Evolutionary conservation across 2,329 filamentous ascomycete genomes (phyloP).

Genomic region (Diaporthe vaccinii): DNA sequence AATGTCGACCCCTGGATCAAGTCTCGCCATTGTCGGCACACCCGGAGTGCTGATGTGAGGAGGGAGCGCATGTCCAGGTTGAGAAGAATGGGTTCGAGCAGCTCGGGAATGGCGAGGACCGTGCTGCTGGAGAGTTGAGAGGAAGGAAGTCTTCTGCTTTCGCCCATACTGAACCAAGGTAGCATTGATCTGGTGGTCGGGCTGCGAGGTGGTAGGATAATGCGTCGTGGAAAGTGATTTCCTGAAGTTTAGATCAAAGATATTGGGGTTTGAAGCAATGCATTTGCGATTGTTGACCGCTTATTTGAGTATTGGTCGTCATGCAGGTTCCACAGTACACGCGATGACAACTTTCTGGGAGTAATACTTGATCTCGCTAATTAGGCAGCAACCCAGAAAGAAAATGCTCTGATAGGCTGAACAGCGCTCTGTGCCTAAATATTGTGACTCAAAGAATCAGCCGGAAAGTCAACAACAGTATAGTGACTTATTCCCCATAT

Average conservation of each 20-base stretch:
- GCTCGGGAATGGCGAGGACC: not conserved
- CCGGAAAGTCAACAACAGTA: too few relatives aligned
- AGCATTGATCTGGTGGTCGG: not conserved
- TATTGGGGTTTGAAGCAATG: not conserved
- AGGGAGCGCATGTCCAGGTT: constrained; percentile 21
- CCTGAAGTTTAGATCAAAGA: not conserved
- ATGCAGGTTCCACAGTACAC: not conserved
- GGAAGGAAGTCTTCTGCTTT: not conserved
- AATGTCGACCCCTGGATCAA: constrained; percentile 22
- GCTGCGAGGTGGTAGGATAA: too few relatives aligned
- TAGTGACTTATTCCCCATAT: too few relatives aligned
- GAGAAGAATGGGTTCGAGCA: constrained; percentile 25
- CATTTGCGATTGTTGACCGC: not conserved
- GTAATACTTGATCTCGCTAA: rapidly evolving
- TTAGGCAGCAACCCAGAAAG: not conserved
- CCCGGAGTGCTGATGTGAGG: constrained; percentile 29
- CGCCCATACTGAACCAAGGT: not conserved
- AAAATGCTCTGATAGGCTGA: not conserved
- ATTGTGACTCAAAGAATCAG: too few relatives aligned
- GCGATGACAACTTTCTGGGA: not conserved
- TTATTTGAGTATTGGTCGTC: not conserved
- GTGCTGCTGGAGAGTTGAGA: not conserved
- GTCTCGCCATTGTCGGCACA: constrained; percentile 33
- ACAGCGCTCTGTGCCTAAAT: too few relatives aligned
- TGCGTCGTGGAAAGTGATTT: too few relatives aligned